A percentile compares a stretch with the other conserved stretches of the same genome.
Evolutionary conservation across 1,284 basidiomycete species (phyloP).

Genomic region (Macrocystidia cucumis): DNA sequence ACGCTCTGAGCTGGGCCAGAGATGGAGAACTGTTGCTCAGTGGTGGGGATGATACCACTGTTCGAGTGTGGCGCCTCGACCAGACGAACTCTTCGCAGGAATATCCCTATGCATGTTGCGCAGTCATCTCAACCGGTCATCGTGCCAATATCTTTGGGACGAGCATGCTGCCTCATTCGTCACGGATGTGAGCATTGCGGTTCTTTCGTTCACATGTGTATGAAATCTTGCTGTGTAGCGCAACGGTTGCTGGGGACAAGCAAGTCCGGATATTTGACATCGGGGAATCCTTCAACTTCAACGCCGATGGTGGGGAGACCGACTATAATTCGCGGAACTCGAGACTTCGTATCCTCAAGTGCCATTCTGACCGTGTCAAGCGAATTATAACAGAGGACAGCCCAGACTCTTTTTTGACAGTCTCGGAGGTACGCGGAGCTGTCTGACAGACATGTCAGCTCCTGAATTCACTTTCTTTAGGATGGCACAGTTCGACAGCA

Average conservation of each 20-base stretch:
- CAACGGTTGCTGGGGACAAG: conserved; percentile 72
- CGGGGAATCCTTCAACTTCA: conserved; percentile 34
- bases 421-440: conserved; percentile 55
- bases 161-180: conserved; percentile 73
- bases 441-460: conserved; percentile 4
- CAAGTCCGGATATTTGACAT: conserved; percentile 83
- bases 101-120: conserved; percentile 63
- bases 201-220: conserved; percentile 1
- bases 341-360: conserved; percentile 50
- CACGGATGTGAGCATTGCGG: conserved; percentile 44
- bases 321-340: conserved; percentile 37
- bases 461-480: conserved; percentile 16
- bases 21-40: conserved; percentile 70
- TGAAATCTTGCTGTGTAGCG: conserved; percentile 30
- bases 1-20: conserved; percentile 79
- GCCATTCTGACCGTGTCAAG: conserved; percentile 69
- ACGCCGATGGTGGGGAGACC: conserved; percentile 19
- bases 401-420: conserved; percentile 79
- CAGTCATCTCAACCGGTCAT: conserved; percentile 74
- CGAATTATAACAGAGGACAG: conserved; percentile 79
- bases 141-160: conserved; percentile 84
- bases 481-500: conserved; percentile 68
- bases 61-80: conserved; percentile 35
- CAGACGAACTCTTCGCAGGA: conserved; percentile 40
- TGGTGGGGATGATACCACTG: conserved; percentile 79